Evolutionary conservation across 1,284 basidiomycete species (phyloP).

Genomic region (Marasmius tenuissimus): DNA sequence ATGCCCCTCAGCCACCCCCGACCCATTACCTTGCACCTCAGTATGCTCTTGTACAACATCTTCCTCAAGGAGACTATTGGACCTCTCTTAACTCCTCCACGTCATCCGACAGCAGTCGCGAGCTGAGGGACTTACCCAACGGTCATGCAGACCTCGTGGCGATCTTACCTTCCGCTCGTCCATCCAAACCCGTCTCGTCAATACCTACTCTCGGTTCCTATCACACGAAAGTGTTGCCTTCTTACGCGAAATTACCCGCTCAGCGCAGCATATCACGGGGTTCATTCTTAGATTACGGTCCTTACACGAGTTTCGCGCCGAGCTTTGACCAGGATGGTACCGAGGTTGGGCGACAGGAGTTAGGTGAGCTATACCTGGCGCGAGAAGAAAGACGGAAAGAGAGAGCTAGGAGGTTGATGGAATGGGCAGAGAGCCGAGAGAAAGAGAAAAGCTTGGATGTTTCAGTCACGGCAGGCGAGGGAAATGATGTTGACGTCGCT

Average conservation of each 20-base stretch:
- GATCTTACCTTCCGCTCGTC: slow-evolving; percentile 61
- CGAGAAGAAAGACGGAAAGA: slow-evolving; percentile 35
- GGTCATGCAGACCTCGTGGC: slow-evolving; percentile 75
- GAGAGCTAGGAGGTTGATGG: slow-evolving; percentile 23
- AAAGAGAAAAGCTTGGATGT: slow-evolving; percentile 2
- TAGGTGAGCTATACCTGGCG: slow-evolving; percentile 58
- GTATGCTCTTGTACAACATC: slow-evolving; percentile 75
- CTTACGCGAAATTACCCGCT: slow-evolving; percentile 37
- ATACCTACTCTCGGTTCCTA: slow-evolving; percentile 36
- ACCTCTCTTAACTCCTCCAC: slow-evolving; percentile 62
- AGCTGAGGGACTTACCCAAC: slow-evolving; percentile 51
- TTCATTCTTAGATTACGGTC: slow-evolving; percentile 74
- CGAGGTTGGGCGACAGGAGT: slow-evolving; percentile 57
- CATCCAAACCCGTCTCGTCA: slow-evolving; percentile 30
- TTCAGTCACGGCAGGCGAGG: slow-evolving; percentile 5
- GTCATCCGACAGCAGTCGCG: slow-evolving; percentile 29
- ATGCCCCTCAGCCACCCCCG: slow-evolving; percentile 18
- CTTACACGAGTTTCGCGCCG: slow-evolving; percentile 73
- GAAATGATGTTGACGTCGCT: slow-evolving; percentile 8
- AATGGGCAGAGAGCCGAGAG: slow-evolving; percentile 20
- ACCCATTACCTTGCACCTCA: slow-evolving; percentile 31
- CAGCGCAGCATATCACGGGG: slow-evolving; percentile 60
- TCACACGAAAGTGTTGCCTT: slow-evolving; percentile 37
- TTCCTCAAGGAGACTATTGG: slow-evolving; percentile 76
- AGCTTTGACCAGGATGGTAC: slow-evolving; percentile 71